Conservation (phyloP, 2,329 filamentous ascomycete genomes). For the Coniochaeta sp. region DNA sequence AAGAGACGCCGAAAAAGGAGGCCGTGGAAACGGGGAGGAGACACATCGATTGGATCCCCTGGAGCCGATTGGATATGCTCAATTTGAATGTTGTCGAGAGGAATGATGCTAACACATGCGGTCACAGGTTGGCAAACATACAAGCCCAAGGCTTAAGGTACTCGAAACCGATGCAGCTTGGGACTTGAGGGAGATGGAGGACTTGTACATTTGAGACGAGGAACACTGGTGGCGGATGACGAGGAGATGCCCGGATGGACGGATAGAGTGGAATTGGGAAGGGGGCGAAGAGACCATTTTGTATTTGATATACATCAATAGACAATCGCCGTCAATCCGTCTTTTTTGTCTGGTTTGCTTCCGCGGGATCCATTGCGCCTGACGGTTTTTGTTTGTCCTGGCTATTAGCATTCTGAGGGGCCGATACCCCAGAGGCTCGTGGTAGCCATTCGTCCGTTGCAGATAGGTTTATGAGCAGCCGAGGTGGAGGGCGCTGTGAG, state of each 20-base stretch:
- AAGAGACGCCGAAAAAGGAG: neutral
- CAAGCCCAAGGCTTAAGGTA: slow-evolving; percentile 33
- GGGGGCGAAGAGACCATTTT: neutral
- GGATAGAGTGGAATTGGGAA: neutral
- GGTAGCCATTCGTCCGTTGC: no score
- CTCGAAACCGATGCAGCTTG: neutral
- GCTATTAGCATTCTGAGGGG: no score
- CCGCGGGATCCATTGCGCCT: neutral
- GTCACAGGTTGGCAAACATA: slow-evolving; percentile 42
- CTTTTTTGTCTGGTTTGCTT: neutral
- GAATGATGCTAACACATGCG: slow-evolving; percentile 14
- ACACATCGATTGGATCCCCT: no score
- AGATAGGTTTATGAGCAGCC: no score
- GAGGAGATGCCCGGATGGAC: neutral
- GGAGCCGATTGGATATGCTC: no score
- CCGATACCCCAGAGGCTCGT: no score
- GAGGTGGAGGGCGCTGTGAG: no score
- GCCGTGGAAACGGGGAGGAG: neutral
- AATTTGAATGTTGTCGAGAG: no score
- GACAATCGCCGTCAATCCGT: slow-evolving; percentile 5
- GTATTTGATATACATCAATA: slow-evolving; percentile 13
- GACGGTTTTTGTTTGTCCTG: neutral
- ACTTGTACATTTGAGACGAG: slow-evolving; percentile 1
- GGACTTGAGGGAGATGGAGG: slow-evolving; percentile 8
- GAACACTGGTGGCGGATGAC: neutral